Percentiles rank a stretch among this genome's conserved stretches.
Conservation (phyloP, 768 basidiomycete genomes). For the Paxillus rubicundulus region DNA sequence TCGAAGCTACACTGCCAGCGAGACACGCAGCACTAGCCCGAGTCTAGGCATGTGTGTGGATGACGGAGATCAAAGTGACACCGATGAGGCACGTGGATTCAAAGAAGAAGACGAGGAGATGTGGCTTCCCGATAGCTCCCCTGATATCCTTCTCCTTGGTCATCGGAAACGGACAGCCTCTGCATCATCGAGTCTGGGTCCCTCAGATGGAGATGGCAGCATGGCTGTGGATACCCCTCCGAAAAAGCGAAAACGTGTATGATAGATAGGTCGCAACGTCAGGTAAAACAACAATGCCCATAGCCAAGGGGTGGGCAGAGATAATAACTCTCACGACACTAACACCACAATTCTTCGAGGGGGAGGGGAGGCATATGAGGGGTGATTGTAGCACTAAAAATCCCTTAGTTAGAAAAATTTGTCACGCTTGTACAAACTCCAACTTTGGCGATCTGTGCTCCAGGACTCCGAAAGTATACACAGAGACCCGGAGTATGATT, state of each 20-base stretch:
- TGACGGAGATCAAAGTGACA: not conserved
- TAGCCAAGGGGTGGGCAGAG: too few relatives aligned
- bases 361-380: too few relatives aligned
- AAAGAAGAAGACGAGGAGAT: conserved; percentile 38
- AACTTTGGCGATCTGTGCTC: too few relatives aligned
- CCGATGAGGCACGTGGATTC: conserved; percentile 4
- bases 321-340: too few relatives aligned
- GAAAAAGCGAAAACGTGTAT: conserved; percentile 25
- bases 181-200: conserved; percentile 22
- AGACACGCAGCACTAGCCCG: conserved; percentile 9
- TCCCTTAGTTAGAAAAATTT: too few relatives aligned
- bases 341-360: too few relatives aligned
- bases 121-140: conserved; percentile 41
- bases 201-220: conserved; percentile 16
- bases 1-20: conserved; percentile 4
- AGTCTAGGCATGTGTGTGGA: conserved; percentile 1
- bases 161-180: conserved; percentile 25
- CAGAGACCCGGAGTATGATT: too few relatives aligned
- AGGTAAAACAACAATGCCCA: too few relatives aligned
- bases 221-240: conserved; percentile 18
- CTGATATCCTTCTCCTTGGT: conserved; percentile 38
- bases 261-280: not conserved
- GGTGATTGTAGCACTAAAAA: too few relatives aligned
- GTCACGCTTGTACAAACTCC: too few relatives aligned
- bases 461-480: too few relatives aligned